Evolutionary conservation across 2,329 filamentous ascomycete species (phyloP), one percentile per base, ranked within the genome.

Genomic region (Penicillium sp.): DNA sequence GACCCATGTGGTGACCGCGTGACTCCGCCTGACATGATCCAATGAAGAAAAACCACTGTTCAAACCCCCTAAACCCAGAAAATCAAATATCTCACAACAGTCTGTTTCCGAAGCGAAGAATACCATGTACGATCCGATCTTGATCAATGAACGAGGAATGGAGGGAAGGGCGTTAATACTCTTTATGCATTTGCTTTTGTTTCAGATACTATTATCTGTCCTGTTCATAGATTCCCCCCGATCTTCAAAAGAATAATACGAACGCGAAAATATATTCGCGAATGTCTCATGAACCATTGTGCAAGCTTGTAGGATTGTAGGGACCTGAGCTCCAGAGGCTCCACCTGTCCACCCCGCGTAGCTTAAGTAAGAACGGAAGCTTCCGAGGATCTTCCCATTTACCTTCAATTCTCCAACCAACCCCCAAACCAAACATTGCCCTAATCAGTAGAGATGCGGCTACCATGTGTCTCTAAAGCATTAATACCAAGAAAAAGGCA

Each of bases 1-100:
- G 50, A 62, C 55, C 54, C 66, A 68, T 51, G 67, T 72, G 59
- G 57, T 74, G 42, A 66, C 66, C 47, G 71, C 71, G 44, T 75
- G 64, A 67, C 63, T 66, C 37, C 63, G 62, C 51, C 59, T 66
- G 16, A 61, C 56, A 51, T 65, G 58, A 65, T 37, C 11, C 16
- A 36, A 50, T 36, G n/a, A 40, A 19, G 35, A 22, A 41, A 47
- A 49, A 8, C 19, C n/a, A 38, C 31, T 30, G 35, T 48, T 48
- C 11, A 42, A 37, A 26, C 30, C 22, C 43, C 4, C 3, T 14
- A 40, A 50, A 42, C 35, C 48, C 43, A 33, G 43, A 49, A 50
- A 35, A 46, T 35, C 12, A 22, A n/a, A 43, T 3, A 30, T 33
- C 12, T 33, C 45, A 30, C 42, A 47, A 50, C 38, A 43, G 49